phyloP scores from a whole-genome alignment of 441 rosid species.

The Corymbia calophylla region DNA sequence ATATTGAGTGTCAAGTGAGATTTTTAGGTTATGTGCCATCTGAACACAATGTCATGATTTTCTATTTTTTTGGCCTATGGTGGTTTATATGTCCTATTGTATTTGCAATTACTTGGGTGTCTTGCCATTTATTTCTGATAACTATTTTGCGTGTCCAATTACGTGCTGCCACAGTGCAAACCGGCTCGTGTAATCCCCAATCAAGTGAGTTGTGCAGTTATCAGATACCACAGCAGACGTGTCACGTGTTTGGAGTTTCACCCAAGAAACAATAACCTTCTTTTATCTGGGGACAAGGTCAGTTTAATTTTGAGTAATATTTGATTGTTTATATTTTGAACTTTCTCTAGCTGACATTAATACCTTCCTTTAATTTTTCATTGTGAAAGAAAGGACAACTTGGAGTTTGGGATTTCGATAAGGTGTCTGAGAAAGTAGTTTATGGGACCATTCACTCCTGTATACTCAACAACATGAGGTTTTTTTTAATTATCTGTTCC shows the following conservation, averaged over 20 bases:
- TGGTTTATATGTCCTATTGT: background rate
- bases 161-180: slow-evolving; percentile 38
- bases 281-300: slow-evolving; percentile 95
- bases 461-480: slow-evolving; percentile 88
- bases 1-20: background rate
- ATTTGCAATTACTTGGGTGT: background rate
- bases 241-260: slow-evolving; percentile 93
- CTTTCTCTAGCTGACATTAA: background rate
- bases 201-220: slow-evolving; percentile 76
- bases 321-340: background rate
- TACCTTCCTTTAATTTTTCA: background rate
- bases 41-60: background rate
- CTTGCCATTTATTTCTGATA: background rate
- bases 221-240: slow-evolving; percentile 88
- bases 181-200: slow-evolving; percentile 71
- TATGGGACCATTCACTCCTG: slow-evolving; percentile 76
- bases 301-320: background rate
- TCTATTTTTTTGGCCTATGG: background rate
- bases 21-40: background rate
- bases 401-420: slow-evolving; percentile 86
- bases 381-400: slow-evolving; percentile 84
- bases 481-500: background rate
- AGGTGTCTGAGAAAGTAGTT: slow-evolving; percentile 81
- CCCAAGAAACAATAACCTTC: slow-evolving; percentile 73
- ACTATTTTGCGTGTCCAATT: background rate